Percentiles rank a stretch among this genome's conserved stretches.
Conservation (phyloP, 1,284 basidiomycete genomes). For the Apiotrichum gamsii region DNA sequence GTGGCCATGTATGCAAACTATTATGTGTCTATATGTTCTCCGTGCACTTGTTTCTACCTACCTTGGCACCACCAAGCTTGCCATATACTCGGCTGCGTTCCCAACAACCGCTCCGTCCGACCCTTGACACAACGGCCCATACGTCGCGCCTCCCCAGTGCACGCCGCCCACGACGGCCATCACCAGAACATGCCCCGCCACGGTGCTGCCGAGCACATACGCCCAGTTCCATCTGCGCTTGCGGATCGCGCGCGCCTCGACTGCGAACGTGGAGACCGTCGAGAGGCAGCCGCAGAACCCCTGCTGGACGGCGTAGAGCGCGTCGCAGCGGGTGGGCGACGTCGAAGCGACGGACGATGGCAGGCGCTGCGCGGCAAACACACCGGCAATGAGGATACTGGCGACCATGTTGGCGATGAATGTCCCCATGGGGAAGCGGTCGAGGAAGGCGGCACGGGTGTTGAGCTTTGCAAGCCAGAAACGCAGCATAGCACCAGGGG, state of each 20-base stretch:
- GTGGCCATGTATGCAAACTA: too few species aligned
- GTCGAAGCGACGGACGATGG: constrained; percentile 47
- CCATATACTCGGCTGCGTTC: too few species aligned
- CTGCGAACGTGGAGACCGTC: constrained; percentile 88
- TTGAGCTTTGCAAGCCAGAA: constrained; percentile 77
- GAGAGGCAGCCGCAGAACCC: constrained; percentile 94
- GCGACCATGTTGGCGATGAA: constrained; percentile 77
- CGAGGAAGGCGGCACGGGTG: constrained; percentile 48
- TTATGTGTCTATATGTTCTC: too few species aligned
- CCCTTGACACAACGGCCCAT: too few species aligned
- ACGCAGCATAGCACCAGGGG: constrained; percentile 78
- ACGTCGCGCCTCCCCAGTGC: constrained; percentile 59
- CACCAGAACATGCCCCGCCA: constrained; percentile 63
- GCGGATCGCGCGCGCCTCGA: constrained; percentile 64
- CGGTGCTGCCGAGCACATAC: constrained; percentile 66
- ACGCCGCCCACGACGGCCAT: constrained; percentile 70
- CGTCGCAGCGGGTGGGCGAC: constrained; percentile 55
- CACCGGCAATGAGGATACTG: constrained; percentile 65
- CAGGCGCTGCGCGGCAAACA: constrained; percentile 68
- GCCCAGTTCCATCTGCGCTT: constrained; percentile 50
- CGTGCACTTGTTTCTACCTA: too few species aligned
- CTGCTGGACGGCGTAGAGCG: constrained; percentile 73
- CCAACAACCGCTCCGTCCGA: too few species aligned
- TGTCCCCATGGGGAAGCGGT: constrained; percentile 75
- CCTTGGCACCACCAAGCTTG: too few species aligned